Conservation (phyloP, 164 flowering plant species). For the Stephania cephalantha region DNA sequence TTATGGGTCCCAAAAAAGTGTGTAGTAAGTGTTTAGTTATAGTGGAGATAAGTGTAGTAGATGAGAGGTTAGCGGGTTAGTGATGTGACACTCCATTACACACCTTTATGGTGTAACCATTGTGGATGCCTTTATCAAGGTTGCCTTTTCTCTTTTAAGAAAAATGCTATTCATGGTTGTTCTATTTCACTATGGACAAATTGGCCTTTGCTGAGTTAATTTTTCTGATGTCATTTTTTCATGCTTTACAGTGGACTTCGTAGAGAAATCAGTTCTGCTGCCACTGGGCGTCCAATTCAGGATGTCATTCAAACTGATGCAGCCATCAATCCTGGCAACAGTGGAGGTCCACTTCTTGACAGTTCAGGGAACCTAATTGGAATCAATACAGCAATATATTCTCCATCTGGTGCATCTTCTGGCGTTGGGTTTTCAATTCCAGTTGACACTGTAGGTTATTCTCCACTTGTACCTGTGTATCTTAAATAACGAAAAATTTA, state of each 20-base stretch:
- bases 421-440: constrained; percentile 98
- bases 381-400: constrained; percentile 92
- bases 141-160: too few species aligned
- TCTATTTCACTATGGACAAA: too few species aligned
- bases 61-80: too few species aligned
- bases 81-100: too few species aligned
- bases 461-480: not conserved
- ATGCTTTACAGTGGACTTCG: constrained; percentile 68
- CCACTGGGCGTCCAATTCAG: constrained; percentile 95
- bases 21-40: too few species aligned
- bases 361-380: constrained; percentile 92
- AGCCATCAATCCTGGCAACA: constrained; percentile 96
- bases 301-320: constrained; percentile 99
- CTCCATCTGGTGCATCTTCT: constrained; percentile 97
- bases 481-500: not conserved
- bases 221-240: constrained; percentile 3
- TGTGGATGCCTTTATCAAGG: too few species aligned
- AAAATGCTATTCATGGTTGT: too few species aligned
- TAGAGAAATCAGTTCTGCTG: constrained; percentile 95
- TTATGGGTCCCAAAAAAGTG: too few species aligned
- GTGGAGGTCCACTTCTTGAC: constrained; percentile 98
- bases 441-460: constrained; percentile 73
- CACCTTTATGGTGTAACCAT: too few species aligned
- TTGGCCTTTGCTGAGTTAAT: too few species aligned
- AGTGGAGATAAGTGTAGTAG: too few species aligned